Base-by-base conservation (phyloP, 2,329 filamentous ascomycete species). In the Xylariaceae sp. region DNA sequence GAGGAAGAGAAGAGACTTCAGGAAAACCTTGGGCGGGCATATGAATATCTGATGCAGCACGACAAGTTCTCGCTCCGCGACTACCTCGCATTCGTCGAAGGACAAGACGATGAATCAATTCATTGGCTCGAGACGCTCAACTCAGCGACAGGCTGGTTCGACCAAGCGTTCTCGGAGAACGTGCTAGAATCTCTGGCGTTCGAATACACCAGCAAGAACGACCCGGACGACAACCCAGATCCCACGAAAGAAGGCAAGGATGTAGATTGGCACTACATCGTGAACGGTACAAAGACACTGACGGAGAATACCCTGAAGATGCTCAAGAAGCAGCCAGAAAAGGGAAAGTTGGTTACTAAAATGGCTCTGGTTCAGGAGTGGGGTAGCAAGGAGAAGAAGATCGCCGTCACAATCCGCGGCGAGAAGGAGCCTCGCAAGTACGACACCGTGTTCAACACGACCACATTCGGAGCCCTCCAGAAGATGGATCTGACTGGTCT, bases 111-210 rank as follows among this genome's bases (percentile, higher is more conserved):
- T 16, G 5, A 39, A 11, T 27, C 52, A 8, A 56, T 55, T 23
- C 53, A 58, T 25, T 56, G 52, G 49, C 23, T 53, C 40, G 53
- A 60, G 47, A 59, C 50, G 11, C 22, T 39, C 17, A 39, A 39
- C 19, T 39, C 37, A 11, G 37, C 37, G 21, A 63, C 61, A 2
- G 53, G 55, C n/a, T 54, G 59, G 29, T 68, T 63, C 41, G 63
- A 67, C 47, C 60, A 66, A 44, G 55, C 62, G n/a, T 60, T 67
- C 42, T 60, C 56, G 22, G 67, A 68, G 49, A 62, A 50, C 22
- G 59, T 67, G 17, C 55, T 65, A 10, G 63, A 67, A 25, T 60
- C 56, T 11, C 52, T 59, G 29, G 62, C 65, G 38, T 67, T 68
- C 32, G 53, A 61, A 11, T 22, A 21, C 6, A 36, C 38, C n/a